phyloP scores from a whole-genome alignment of 208 protist species.

The Leishmania tarentolae region DNA sequence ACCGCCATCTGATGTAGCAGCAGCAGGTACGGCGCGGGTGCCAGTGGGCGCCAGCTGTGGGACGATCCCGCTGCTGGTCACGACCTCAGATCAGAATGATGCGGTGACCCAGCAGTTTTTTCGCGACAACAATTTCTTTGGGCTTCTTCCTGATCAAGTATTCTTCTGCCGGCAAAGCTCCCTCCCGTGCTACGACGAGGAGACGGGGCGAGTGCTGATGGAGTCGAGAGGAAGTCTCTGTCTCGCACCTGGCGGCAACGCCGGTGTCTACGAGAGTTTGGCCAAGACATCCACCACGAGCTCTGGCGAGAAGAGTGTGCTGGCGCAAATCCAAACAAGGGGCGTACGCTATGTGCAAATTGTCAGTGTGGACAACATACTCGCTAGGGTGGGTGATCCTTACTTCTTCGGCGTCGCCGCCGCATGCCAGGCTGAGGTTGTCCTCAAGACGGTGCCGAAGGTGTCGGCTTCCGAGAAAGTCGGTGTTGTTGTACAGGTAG shows the following conservation, averaged over 20 bases:
- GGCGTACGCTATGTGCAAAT: conserved; percentile 95
- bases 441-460: conserved; percentile 95
- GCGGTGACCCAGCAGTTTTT: conserved; percentile 93
- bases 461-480: conserved; percentile 85
- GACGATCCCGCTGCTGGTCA: conserved; percentile 88
- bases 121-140: conserved; percentile 93
- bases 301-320: conserved; percentile 28
- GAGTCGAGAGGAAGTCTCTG: conserved; percentile 63
- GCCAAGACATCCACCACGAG: conserved; percentile 1
- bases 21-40: background rate
- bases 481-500: conserved; percentile 93
- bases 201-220: conserved; percentile 95
- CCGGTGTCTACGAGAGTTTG: conserved; percentile 91
- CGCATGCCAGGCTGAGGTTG: conserved; percentile 69
- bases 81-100: conserved; percentile 97
- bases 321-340: conserved; percentile 79
- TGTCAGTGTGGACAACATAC: conserved; percentile 97
- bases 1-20: background rate
- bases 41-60: conserved; percentile 1
- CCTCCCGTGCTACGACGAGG: conserved; percentile 89
- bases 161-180: conserved; percentile 95
- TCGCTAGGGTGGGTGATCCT: conserved; percentile 94
- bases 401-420: conserved; percentile 94
- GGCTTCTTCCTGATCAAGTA: conserved; percentile 88
- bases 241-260: conserved; percentile 97